phyloP scores from a whole-genome alignment of 331 rosid species.

The Cydonia oblonga region DNA sequence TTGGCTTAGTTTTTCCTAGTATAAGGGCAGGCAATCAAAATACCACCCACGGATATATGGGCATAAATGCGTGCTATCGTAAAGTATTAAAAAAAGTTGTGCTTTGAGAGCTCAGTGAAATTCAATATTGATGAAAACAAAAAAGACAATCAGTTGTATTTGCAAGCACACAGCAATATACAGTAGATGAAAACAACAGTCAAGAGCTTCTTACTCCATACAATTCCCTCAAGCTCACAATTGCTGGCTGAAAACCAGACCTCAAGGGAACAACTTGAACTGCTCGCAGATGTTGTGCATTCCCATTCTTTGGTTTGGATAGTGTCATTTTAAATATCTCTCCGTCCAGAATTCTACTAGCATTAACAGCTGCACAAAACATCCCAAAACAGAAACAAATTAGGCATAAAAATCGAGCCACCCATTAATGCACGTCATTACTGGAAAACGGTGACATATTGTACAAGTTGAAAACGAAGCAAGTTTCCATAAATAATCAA shows the following conservation, averaged over 20 bases:
- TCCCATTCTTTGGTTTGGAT: constrained; percentile 43
- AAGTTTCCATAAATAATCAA: background rate
- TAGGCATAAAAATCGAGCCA: background rate
- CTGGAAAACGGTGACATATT: background rate
- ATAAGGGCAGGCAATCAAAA: background rate
- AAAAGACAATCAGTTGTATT: background rate
- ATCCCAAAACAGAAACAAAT: background rate
- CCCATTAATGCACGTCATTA: too few species aligned
- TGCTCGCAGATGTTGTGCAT: constrained; percentile 39
- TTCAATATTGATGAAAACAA: background rate
- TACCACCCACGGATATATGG: background rate
- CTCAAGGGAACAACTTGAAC: constrained; percentile 38
- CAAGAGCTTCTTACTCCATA: constrained; percentile 23
- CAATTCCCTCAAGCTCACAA: constrained; percentile 35
- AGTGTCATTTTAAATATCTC: constrained; percentile 46
- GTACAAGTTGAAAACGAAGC: background rate
- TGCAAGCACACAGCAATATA: background rate
- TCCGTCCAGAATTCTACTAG: constrained; percentile 49
- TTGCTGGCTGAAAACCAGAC: constrained; percentile 40
- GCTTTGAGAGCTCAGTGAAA: background rate
- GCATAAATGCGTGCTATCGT: background rate
- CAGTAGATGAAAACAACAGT: background rate
- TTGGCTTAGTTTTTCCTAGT: background rate
- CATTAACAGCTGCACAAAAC: constrained; percentile 26
- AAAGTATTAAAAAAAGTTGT: too few species aligned